Base-by-base conservation (phyloP, 441 rosid species). In the Omphalea diandra region DNA sequence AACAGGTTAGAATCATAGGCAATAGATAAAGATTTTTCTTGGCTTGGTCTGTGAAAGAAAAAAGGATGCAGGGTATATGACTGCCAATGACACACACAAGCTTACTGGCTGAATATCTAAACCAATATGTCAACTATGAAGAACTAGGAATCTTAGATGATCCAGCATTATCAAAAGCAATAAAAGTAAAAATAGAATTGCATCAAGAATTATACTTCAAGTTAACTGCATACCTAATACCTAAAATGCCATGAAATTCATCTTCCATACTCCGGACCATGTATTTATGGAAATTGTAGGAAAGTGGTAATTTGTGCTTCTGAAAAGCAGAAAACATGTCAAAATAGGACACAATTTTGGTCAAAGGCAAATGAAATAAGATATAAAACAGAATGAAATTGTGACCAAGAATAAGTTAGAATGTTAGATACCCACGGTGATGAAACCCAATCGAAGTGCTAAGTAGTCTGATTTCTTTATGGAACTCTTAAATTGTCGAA, bases 191-290 rank as follows among this genome's bases (percentile, higher is more conserved):
- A 36, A 36, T 55, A 59, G 10, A 59, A 8, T 35, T 65, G 22
- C 43, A 31, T 24, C 5, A 2, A n/a, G 12, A 24, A 32, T 5
- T 17, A 36, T 2, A 66, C 44, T 46, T 26, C 14, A 38, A 27
- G 57, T 49, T 32, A 62, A 73, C 54, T 22, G 62, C 75, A 54
- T 78, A 91, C 97, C 97, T 90, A 38, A 92, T 92, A 38, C 97
- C 99, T 69, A 91, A 84, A 67, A 94, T 90, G 69, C 97, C 99
- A 24, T 92, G 97, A 72, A 92, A 87, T 74, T 94, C 97, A 29
- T 90, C 97, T 80, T 94, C 99, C 99, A 94, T 94, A 77, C 94
- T 92, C 26, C 97, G 88, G 27, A 92, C 97, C 97, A 92, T 94
- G 67, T 94, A 94, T 64, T 77, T 84, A 62, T 90, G 99, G 80